These are phyloP conservation scores for Vitis hybrid DNA, from an alignment of 177 flowering plant species.

Conservation along the genomic window DNA sequence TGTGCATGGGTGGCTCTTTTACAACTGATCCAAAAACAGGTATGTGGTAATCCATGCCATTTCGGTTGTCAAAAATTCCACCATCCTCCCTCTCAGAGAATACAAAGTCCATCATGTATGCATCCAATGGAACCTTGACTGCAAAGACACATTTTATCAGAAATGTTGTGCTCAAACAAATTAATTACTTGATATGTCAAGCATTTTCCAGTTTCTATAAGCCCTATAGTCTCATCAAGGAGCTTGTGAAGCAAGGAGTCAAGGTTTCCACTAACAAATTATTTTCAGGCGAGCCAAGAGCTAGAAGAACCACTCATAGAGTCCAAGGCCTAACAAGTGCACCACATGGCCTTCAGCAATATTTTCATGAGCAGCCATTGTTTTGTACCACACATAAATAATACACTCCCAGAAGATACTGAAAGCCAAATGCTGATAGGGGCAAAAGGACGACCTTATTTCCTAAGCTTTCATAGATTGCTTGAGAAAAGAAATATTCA, in stretches of 20 bases:
- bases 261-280: no score
- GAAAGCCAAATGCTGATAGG: background rate
- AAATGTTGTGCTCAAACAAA: background rate
- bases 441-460: background rate
- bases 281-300: background rate
- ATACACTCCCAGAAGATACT: background rate
- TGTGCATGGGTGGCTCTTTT: slow-evolving; percentile 93
- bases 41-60: slow-evolving; percentile 91
- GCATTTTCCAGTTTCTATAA: background rate
- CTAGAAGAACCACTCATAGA: no score
- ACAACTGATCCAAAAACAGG: slow-evolving; percentile 80
- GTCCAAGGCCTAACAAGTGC: background rate
- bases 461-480: background rate
- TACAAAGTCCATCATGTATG: slow-evolving; percentile 94
- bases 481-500: background rate
- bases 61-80: slow-evolving; percentile 85
- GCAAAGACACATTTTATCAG: slow-evolving; percentile 20
- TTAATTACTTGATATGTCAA: background rate
- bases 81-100: slow-evolving; percentile 95
- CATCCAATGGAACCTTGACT: slow-evolving; percentile 96
- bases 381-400: background rate
- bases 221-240: background rate
- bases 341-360: background rate
- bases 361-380: background rate
- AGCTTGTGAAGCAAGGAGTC: background rate